Evolutionary conservation across 2,329 filamentous ascomycete species (phyloP).

Genomic region (Escovopsis sp.): DNA sequence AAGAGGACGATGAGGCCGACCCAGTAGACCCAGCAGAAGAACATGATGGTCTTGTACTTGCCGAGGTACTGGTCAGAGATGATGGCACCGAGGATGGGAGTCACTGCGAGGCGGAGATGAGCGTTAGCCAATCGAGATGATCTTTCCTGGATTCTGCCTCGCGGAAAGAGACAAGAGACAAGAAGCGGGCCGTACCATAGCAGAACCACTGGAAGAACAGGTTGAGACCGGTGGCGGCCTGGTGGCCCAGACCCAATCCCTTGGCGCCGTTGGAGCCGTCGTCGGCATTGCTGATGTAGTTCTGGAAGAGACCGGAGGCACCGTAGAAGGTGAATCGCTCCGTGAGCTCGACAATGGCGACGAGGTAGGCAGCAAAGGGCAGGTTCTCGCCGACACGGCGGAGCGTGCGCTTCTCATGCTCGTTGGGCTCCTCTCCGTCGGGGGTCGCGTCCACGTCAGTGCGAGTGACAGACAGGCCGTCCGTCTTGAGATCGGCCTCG

Average conservation of each 20-base stretch:
- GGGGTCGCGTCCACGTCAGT: conserved; percentile 13
- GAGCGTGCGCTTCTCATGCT: conserved; percentile 33
- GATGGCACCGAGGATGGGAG: conserved; percentile 35
- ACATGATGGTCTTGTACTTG: conserved; percentile 46
- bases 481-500: not conserved
- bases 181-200: conserved; percentile 17
- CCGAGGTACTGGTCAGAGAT: conserved; percentile 43
- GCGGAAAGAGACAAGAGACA: too few relatives aligned
- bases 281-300: conserved; percentile 30
- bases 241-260: conserved; percentile 40
- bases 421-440: conserved; percentile 38
- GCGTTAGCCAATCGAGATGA: too few relatives aligned
- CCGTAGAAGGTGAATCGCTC: conserved; percentile 47
- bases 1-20: conserved; percentile 40
- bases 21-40: conserved; percentile 43
- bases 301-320: conserved; percentile 38
- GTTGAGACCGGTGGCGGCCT: conserved; percentile 38
- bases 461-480: not conserved
- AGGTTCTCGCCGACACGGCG: conserved; percentile 40
- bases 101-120: conserved; percentile 12
- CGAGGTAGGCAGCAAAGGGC: conserved; percentile 39
- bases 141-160: too few relatives aligned
- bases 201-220: conserved; percentile 41
- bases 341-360: conserved; percentile 39
- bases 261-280: conserved; percentile 26